Base-by-base conservation (phyloP, 345 rosid species). In the Corymbia maculata region DNA sequence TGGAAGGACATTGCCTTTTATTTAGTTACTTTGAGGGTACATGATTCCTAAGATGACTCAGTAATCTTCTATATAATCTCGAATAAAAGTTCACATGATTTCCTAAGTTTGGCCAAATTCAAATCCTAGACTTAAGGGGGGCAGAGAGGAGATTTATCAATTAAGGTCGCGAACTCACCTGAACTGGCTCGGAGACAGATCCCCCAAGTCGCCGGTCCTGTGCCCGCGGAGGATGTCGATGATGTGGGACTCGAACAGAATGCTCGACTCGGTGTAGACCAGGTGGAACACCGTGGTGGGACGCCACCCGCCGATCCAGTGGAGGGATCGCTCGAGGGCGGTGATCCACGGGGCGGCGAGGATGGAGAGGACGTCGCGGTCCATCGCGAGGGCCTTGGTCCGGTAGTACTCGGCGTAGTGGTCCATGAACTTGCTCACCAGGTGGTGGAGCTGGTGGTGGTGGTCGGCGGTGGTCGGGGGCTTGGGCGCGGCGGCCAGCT, bases 221-320 rank as follows among this genome's bases (percentile, higher is more conserved):
- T 86, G 85, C 4, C 98, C 99, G 32, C 93, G 94, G 10, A 96
- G 94, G 51, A 97, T 95, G 90, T 97, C 98, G 22, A 93, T 88
- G 28, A 96, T 94, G 79, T 91, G 95, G 89, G 96, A 92, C 95
- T 96, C 97, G 19, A 97, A 97, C 51, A 91, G 93, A 52, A 93
- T 93, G 88, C 98, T 95, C 0, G 98, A 95, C 91, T 97, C 97
- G 1, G 97, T 95, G 89, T 96, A 97, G 68, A 97, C 91, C 55
- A 97, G 90, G 89, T 96, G 98, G 91, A 95, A 96, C 89, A 93
- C 92, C 28, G 95, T 96, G 86, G 97, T 95, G 89, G 99, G 98
- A 50, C 98, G 88, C 95, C 97, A 97, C 66, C 96, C 97, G 2
- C 94, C 94, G 9, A 95, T 93, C 99, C 98, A 96, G 68, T 95